Base-by-base conservation (phyloP, 2,329 filamentous ascomycete genomes). In the Fusarium domesticum region DNA sequence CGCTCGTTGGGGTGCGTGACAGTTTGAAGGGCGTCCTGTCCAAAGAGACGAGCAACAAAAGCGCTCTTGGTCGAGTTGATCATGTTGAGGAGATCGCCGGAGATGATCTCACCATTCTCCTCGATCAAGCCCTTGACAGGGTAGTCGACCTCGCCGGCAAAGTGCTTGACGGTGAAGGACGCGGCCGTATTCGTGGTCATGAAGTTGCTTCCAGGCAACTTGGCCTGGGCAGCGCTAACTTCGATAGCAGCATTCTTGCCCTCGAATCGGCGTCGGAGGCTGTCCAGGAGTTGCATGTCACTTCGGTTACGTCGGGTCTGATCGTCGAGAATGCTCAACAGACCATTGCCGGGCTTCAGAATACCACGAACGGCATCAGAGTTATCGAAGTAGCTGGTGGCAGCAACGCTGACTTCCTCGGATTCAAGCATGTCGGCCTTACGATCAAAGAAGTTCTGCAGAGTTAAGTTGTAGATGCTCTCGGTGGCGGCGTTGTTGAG, bases 371-470 rank as follows among this genome's bases (percentile, higher is more conserved):
- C 90, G 8, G 92, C 90, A 65, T 97, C 93, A 0, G 88, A 90
- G 67, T 97, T 98, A 68, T 98, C 93, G 58, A 96, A 98, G 68
- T 97, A 98, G 70, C 89, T 96, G 0, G 92, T 96, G 1, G 91
- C 85, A 2, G 91, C 80, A 3, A 98, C 89, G 23, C 77, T 83
- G 28, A 98, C 89, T 64, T 98, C 93, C 65, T 98, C 93, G 2
- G 85, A 90, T 63, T 98, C 93, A 17, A 98, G 77, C 70, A 95
- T 81, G 51, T 97, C 92, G 1, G 91, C 90, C 67, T 93, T 95
- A 56, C 85, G 84, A 62, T 96, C 91, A 65, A 97, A 98, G 70
- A 98, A 97, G 66, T 87, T 95, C 63, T 96, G 91, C 18, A 97
- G 76, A 25, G 90, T 91, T 59, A 96, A 84, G 64, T 96, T 93